Base-by-base conservation (phyloP, 139 green algal species). In the Picochlorum sp. region DNA sequence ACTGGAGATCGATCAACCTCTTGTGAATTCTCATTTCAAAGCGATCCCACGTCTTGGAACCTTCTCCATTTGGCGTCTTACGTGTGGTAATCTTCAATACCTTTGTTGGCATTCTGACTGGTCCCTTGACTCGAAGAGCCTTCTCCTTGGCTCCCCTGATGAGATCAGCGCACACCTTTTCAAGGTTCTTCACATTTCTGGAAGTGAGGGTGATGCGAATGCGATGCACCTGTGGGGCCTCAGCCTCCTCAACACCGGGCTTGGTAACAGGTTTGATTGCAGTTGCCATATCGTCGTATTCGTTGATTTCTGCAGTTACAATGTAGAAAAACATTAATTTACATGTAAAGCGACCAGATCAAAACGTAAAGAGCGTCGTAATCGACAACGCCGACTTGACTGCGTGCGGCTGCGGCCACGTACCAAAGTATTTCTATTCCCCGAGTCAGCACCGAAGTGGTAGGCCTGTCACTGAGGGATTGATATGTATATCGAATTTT, bases 21-120 rank as follows among this genome's bases (percentile, higher is more conserved):
- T 99, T 99, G 90, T 99, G 94, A 72, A 99, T 93, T 49, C 92
- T 79, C 87, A 98, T 90, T 86, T 98, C 88, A 62, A 95, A 96
- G 55, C 83, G 69, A 73, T 99, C 94, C 73, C 76, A 99, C 57
- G 94, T 99, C 89, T 98, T 98, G 79, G 94, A 98, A 86, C 93
- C 94, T 77, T 99, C 85, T 83, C 94, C 94, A 74, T 83, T 97
- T 31, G 94, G 94, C 2, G 90, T 93, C 87, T 99, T 99, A 74
- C 94, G 85, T 20, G 87, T 96, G 70, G 91, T 98, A 79, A 98
- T 91, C 62, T 78, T 81, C 67, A 99, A 84, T n/a, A 83, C 82
- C 85, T 98, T 98, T 67, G 94, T 99, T 73, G 94, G 94, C 86
- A 99, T 92, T 75, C 94, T 84, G 68, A 98, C 92, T 30, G 94